These are phyloP conservation scores for Wickerhamomyces pijperi DNA, from an alignment of 805 yeast species.

Conservation along the genomic window DNA sequence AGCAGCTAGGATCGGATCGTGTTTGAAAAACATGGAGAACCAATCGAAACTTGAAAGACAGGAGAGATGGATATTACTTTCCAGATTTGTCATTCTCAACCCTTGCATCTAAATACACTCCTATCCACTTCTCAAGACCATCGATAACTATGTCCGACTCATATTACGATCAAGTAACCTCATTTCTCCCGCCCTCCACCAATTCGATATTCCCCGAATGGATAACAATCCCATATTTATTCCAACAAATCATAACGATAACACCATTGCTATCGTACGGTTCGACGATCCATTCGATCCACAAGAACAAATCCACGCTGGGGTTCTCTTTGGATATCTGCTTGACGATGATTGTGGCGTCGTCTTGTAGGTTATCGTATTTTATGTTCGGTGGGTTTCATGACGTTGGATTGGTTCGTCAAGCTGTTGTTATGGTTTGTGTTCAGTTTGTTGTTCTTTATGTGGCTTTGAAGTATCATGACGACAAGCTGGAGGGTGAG, in stretches of 20 bases:
- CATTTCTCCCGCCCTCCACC: slow-evolving; percentile 19
- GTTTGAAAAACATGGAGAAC: too few relatives aligned
- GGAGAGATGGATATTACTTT: too few relatives aligned
- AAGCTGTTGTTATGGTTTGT: slow-evolving; percentile 74
- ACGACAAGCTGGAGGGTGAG: slow-evolving; percentile 28
- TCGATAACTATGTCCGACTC: too few relatives aligned
- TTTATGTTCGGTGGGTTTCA: slow-evolving; percentile 64
- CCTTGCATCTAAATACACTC: too few relatives aligned
- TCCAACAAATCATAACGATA: slow-evolving; percentile 58
- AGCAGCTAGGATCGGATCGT: too few relatives aligned
- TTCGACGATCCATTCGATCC: slow-evolving; percentile 63
- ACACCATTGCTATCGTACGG: slow-evolving; percentile 87
- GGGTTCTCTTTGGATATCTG: slow-evolving; percentile 92
- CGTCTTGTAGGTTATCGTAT: slow-evolving; percentile 63
- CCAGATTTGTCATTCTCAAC: too few relatives aligned
- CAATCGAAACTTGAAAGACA: too few relatives aligned
- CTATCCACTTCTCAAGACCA: too few relatives aligned
- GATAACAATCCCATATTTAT: slow-evolving; percentile 42
- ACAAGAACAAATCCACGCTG: slow-evolving; percentile 47
- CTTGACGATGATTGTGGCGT: slow-evolving; percentile 78
- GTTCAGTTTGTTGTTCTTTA: slow-evolving; percentile 59
- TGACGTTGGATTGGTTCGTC: slow-evolving; percentile 69
- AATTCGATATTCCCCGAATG: slow-evolving; percentile 35
- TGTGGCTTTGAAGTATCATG: slow-evolving; percentile 52
- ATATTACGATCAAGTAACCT: too few relatives aligned